These are phyloP conservation scores for Plasmodium blacklocki DNA, from an alignment of 169 alveolate species.

Conservation along the genomic window DNA sequence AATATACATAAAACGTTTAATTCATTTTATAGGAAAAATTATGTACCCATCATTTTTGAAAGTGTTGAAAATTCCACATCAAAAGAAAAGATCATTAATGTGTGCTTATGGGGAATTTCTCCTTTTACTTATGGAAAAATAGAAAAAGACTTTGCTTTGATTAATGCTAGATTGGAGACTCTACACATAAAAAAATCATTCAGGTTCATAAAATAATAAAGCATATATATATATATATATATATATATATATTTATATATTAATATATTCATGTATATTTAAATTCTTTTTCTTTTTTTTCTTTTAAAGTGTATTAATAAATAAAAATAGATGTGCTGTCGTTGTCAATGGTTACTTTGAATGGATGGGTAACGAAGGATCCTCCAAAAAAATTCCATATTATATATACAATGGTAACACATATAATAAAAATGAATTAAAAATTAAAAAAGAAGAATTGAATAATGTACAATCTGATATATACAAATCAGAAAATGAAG, in stretches of 20 bases:
- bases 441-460: not conserved
- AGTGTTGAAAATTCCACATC: conserved; percentile 14
- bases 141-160: conserved; percentile 29
- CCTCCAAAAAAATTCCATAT: conserved; percentile 37
- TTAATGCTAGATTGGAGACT: conserved; percentile 45
- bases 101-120: conserved; percentile 45
- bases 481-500: too few relatives aligned
- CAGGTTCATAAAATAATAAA: conserved; percentile 4
- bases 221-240: conserved; percentile 2
- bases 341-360: conserved; percentile 59
- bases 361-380: conserved; percentile 18
- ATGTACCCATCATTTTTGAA: conserved; percentile 47
- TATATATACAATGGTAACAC: conserved; percentile 29
- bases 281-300: not conserved
- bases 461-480: not conserved
- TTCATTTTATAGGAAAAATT: conserved; percentile 37
- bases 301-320: conserved; percentile 22
- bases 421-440: not conserved
- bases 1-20: conserved; percentile 11
- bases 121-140: conserved; percentile 28
- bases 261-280: not conserved
- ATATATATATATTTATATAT: conserved; percentile 13
- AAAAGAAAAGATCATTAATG: conserved; percentile 24
- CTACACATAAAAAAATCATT: conserved; percentile 42
- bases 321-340: conserved; percentile 56